Base-by-base conservation (phyloP, 148 eudicot genomes). In the Rhododendron henanense region DNA sequence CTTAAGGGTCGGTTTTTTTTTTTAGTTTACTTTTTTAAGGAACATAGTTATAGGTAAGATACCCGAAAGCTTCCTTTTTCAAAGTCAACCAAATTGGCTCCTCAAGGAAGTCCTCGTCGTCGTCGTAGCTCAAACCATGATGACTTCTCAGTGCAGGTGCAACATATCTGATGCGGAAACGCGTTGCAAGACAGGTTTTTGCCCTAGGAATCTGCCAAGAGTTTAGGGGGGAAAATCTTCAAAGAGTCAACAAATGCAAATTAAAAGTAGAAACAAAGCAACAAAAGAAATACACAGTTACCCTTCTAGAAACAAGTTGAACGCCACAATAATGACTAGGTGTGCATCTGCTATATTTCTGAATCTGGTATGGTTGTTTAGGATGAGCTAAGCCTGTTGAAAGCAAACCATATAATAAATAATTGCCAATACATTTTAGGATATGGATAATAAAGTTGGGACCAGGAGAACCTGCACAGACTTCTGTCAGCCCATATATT, bases 1-100 rank as follows among this genome's bases (percentile, higher is more conserved):
- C 33, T 67, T n/a, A n/a, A 65, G 31, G 71, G 31, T n/a, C 1
- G 71, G 71, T 65, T 41, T 41, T 41, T 61, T 61, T 11, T 25
- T 25, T 67, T 67, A 31, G 73, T 65, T 67, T 67, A 71, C 50
- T 7, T 59, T 37, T 4, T 44, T 23, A 76, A 35, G 63, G 21
- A 73, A 48, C 23, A 31, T 5, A 28, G 59, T 73, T 7, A 19
- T 2, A 19, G 28, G 77, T 28, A 79, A 18, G 50, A 53, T 91
- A 92, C 94, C 92, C 53, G 25, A 85, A 44, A 67, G 84, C 80
- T 37, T 90, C 92, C 86, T 90, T 88, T 21, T 35, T 83, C 19
- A 78, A 55, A 21, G 84, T 55, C 33, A 87, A 69, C 94, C 92
- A 91, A 90, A 90, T 90, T 31, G 91, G 88, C 2, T 86, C 91